These are phyloP conservation scores for Phytopythium mirpurense DNA, from an alignment of 352 stramenopile species.

Conservation along the genomic window DNA sequence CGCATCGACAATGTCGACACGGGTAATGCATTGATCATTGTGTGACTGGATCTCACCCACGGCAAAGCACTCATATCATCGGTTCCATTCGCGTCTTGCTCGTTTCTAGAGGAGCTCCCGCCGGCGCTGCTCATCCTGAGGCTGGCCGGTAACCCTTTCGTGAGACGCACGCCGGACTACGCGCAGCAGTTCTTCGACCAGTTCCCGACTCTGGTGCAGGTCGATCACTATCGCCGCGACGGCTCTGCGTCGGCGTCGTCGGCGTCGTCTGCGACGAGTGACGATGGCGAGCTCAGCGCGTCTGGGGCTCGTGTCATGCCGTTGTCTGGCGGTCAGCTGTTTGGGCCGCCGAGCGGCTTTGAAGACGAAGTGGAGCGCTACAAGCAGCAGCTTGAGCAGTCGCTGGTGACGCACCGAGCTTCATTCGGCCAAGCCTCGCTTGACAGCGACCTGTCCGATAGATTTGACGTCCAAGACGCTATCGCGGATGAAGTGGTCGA, in stretches of 20 bases:
- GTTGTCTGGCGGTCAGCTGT: conserved; percentile 10
- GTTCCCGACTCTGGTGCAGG: conserved; percentile 51
- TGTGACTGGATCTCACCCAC: too few species aligned
- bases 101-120: conserved; percentile 31
- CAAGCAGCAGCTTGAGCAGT: conserved; percentile 20
- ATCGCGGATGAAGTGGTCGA: conserved; percentile 18
- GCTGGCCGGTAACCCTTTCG: conserved; percentile 53
- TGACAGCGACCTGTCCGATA: background rate
- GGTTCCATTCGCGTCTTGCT: background rate
- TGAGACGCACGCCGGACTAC: conserved; percentile 48
- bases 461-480: conserved; percentile 6
- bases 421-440: background rate
- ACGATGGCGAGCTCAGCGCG: background rate
- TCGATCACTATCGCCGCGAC: conserved; percentile 45
- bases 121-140: conserved; percentile 46
- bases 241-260: background rate
- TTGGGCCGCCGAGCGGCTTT: conserved; percentile 22
- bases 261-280: conserved; percentile 1
- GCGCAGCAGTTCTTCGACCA: conserved; percentile 53
- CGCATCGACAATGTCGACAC: conserved; percentile 63
- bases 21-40: conserved; percentile 18
- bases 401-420: conserved; percentile 1
- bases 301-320: background rate
- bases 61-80: too few species aligned
- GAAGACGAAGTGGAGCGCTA: conserved; percentile 30